phyloP scores from a whole-genome alignment of 192 early-diverging fungal species.

The Podila clonocystis region DNA sequence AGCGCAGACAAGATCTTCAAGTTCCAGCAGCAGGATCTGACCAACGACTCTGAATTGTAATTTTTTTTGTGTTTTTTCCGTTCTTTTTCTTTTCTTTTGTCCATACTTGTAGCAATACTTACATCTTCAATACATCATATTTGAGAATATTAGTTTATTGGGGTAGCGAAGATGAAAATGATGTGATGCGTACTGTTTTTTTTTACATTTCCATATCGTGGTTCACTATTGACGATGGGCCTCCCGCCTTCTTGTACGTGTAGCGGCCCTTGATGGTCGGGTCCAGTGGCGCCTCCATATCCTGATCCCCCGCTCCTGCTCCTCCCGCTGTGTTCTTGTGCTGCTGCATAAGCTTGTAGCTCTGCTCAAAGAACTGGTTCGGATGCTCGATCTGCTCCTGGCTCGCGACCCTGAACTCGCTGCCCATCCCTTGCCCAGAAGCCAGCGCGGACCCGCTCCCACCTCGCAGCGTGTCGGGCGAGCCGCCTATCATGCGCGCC shows the following conservation, averaged over 20 bases:
- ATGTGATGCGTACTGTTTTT: neutral
- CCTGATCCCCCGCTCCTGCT: neutral
- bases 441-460: constrained; percentile 4
- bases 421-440: neutral
- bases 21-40: constrained; percentile 18
- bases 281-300: constrained; percentile 3
- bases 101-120: no score
- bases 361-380: constrained; percentile 90
- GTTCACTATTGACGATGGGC: constrained; percentile 9
- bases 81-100: no score
- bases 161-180: neutral
- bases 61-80: no score
- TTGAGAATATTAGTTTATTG: no score
- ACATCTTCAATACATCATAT: no score
- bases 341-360: constrained; percentile 32
- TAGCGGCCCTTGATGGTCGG: constrained; percentile 40
- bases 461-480: constrained; percentile 26
- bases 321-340: constrained; percentile 3
- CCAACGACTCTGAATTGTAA: no score
- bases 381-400: constrained; percentile 89
- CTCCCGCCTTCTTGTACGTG: constrained; percentile 43
- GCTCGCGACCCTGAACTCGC: constrained; percentile 31
- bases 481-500: constrained; percentile 31
- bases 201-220: constrained; percentile 30
- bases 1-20: constrained; percentile 27